These are phyloP conservation scores for Albizia julibrissin DNA, from an alignment of 306 rosid species.

Conservation along the genomic window DNA sequence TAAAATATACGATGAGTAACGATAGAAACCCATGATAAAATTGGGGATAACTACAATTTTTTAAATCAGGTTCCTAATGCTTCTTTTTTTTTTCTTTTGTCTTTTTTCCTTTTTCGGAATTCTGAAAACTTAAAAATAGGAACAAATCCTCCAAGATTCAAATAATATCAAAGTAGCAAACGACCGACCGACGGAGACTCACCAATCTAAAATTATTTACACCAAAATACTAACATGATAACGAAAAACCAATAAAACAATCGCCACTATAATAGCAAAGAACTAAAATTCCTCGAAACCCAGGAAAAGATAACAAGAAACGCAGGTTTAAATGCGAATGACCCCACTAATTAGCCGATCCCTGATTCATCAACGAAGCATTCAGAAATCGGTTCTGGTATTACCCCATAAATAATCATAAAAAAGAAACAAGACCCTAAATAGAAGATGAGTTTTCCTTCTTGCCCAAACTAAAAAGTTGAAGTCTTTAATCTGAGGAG, in stretches of 20 bases:
- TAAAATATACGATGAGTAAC: slow-evolving; percentile 33
- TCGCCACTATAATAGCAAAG: slow-evolving; percentile 13
- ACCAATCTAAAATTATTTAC: slow-evolving; percentile 59
- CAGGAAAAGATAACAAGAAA: slow-evolving; percentile 16
- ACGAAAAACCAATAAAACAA: slow-evolving; percentile 32
- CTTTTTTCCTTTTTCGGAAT: slow-evolving; percentile 22
- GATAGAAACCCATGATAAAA: slow-evolving; percentile 64
- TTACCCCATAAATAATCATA: slow-evolving; percentile 38
- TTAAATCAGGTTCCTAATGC: slow-evolving; percentile 27
- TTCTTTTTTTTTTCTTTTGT: slow-evolving; percentile 32
- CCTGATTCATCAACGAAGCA: slow-evolving; percentile 64
- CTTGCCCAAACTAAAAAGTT: slow-evolving; percentile 19
- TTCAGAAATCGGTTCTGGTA: slow-evolving; percentile 52
- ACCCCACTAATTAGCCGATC: slow-evolving; percentile 47
- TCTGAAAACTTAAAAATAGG: slow-evolving; percentile 28
- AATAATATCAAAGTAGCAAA: slow-evolving; percentile 65
- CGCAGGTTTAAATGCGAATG: slow-evolving; percentile 34
- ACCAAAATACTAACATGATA: slow-evolving; percentile 22
- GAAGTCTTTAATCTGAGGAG: slow-evolving; percentile 22
- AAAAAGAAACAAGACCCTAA: slow-evolving; percentile 34
- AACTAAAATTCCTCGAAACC: slow-evolving; percentile 20
- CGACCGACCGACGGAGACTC: slow-evolving; percentile 34
- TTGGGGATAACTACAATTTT: slow-evolving; percentile 54
- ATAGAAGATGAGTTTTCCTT: slow-evolving; percentile 5
- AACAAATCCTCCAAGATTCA: slow-evolving; percentile 69